A percentile compares a stretch with the other conserved stretches of the same genome.
Conservation (phyloP, 148 eudicot species). For the Pouteria glomerata region DNA sequence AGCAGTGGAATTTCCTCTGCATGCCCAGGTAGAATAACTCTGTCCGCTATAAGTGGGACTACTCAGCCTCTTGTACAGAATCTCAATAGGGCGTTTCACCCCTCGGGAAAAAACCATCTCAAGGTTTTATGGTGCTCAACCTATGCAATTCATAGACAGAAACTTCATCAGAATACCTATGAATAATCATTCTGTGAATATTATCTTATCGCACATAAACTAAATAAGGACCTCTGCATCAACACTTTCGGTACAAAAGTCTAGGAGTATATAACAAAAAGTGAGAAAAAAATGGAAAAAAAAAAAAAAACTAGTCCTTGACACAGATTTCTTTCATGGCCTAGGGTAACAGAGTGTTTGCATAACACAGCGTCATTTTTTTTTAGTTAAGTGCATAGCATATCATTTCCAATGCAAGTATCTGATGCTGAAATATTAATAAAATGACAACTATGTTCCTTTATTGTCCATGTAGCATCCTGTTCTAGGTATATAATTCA, state of each 20-base stretch:
- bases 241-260: neutral
- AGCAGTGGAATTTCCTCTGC: slow-evolving; percentile 22
- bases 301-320: neutral
- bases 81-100: slow-evolving; percentile 44
- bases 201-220: neutral
- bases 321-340: neutral
- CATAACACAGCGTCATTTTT: neutral
- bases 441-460: neutral
- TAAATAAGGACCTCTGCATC: neutral
- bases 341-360: neutral
- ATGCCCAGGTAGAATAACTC: slow-evolving; percentile 38
- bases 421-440: neutral
- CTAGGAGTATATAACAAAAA: neutral
- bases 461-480: neutral
- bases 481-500: neutral
- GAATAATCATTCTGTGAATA: neutral
- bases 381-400: too few relatives aligned
- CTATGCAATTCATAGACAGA: neutral
- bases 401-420: neutral
- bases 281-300: neutral
- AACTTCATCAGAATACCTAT: neutral
- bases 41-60: slow-evolving; percentile 22
- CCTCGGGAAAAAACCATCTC: slow-evolving; percentile 42
- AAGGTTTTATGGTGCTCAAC: slow-evolving; percentile 3
- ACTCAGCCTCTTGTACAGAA: slow-evolving; percentile 36